A percentile compares a stretch with the other conserved stretches of the same genome.
These are phyloP conservation scores for Blastocladiella emersonii DNA, from an alignment of 371 early-diverging fungal species.

Conservation along the genomic window DNA sequence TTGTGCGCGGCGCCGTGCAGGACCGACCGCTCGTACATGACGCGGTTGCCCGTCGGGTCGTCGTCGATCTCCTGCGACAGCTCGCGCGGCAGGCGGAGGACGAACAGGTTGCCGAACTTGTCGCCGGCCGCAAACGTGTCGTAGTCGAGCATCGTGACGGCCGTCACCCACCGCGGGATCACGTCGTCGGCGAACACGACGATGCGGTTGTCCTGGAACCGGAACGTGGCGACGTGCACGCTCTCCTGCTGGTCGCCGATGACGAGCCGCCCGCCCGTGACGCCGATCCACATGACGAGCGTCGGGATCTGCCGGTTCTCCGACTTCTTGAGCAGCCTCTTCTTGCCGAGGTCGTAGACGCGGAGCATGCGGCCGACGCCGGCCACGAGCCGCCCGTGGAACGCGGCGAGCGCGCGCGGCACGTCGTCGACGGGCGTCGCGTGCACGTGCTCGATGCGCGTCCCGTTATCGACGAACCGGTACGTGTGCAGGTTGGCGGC, in stretches of 20 bases:
- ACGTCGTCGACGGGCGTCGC: conserved; percentile 58
- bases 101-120: conserved; percentile 88
- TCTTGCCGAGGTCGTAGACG: conserved; percentile 84
- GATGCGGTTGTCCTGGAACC: conserved; percentile 59
- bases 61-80: conserved; percentile 58
- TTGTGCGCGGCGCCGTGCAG: conserved; percentile 78
- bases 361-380: conserved; percentile 76
- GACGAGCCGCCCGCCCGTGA: conserved; percentile 74
- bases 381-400: conserved; percentile 80
- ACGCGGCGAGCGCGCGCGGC: conserved; percentile 65
- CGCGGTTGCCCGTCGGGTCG: conserved; percentile 69
- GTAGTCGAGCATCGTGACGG: conserved; percentile 68
- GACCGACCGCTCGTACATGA: conserved; percentile 59
- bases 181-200: conserved; percentile 86
- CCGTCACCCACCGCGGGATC: conserved; percentile 74
- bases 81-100: conserved; percentile 53
- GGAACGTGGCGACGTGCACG: conserved; percentile 60
- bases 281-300: conserved; percentile 52
- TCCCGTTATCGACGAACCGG: conserved; percentile 45
- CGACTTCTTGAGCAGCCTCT: conserved; percentile 79
- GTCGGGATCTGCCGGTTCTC: conserved; percentile 64
- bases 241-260: conserved; percentile 81
- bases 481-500: conserved; percentile 64
- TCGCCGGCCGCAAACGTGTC: conserved; percentile 88
- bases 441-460: conserved; percentile 61